Conservation (phyloP, 1,284 basidiomycete genomes). For the Sanghuangporus baumii region DNA sequence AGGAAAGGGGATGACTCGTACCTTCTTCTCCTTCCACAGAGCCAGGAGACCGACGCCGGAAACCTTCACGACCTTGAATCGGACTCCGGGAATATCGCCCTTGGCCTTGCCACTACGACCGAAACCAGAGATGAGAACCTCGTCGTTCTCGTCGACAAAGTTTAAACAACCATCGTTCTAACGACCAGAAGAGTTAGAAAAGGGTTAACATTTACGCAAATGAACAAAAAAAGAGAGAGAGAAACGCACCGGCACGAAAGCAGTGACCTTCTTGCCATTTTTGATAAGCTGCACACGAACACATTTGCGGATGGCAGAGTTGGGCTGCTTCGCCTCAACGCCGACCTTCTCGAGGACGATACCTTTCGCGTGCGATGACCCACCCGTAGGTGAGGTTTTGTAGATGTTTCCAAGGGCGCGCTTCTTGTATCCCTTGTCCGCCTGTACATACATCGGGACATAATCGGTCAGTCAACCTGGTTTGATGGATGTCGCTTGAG, state of each 20-base stretch:
- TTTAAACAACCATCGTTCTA: slow-evolving; percentile 99
- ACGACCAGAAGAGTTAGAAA: slow-evolving; percentile 25
- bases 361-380: slow-evolving; percentile 99
- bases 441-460: slow-evolving; percentile 41
- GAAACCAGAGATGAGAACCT: slow-evolving; percentile 99
- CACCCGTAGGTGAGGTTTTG: slow-evolving; percentile 99
- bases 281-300: slow-evolving; percentile 99
- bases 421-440: slow-evolving; percentile 99
- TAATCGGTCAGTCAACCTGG: slow-evolving; percentile 1
- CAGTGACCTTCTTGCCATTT: slow-evolving; percentile 99
- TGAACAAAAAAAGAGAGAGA: not conserved
- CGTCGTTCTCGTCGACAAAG: slow-evolving; percentile 99
- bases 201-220: slow-evolving; percentile 6
- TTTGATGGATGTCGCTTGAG: not conserved
- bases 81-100: slow-evolving; percentile 96
- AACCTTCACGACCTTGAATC: slow-evolving; percentile 99
- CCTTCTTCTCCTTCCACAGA: slow-evolving; percentile 99
- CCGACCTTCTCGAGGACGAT: slow-evolving; percentile 99
- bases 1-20: slow-evolving; percentile 29
- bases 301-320: slow-evolving; percentile 99
- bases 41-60: slow-evolving; percentile 98
- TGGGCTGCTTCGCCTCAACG: slow-evolving; percentile 95
- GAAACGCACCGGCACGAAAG: slow-evolving; percentile 58
- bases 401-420: slow-evolving; percentile 99
- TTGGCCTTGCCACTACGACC: slow-evolving; percentile 99